A percentile compares a stretch with the other conserved stretches of the same genome.
Evolutionary conservation across 2,329 filamentous ascomycete genomes (phyloP).

Genomic region (Hypoxylon sp.): DNA sequence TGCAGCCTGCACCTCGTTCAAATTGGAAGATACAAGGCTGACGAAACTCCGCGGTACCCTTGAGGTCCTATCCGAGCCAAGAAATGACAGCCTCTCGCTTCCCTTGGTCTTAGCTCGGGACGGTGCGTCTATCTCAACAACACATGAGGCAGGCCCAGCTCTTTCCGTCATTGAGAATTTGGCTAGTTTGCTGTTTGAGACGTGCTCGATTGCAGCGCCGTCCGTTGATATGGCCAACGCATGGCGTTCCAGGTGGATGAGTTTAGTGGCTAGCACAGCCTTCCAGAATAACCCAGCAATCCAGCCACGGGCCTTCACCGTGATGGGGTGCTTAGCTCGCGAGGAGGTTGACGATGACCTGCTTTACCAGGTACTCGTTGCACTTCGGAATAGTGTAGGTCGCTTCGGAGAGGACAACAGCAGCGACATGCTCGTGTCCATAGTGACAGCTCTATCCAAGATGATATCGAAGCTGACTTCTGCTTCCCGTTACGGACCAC

Average conservation of each 20-base stretch:
- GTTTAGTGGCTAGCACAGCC: constrained; percentile 74
- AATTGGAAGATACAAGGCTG: constrained; percentile 66
- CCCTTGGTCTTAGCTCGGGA: constrained; percentile 58
- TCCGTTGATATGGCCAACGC: constrained; percentile 71
- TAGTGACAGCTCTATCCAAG: constrained; percentile 72
- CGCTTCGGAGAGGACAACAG: constrained; percentile 71
- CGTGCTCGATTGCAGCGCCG: constrained; percentile 69
- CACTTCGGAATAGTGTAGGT: constrained; percentile 70
- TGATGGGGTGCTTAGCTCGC: constrained; percentile 75
- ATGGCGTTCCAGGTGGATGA: constrained; percentile 79
- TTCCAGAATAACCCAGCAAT: constrained; percentile 78
- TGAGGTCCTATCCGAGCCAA: constrained; percentile 66
- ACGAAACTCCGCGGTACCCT: constrained; percentile 65
- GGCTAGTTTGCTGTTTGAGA: constrained; percentile 68
- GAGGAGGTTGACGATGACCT: constrained; percentile 77
- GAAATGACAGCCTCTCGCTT: constrained; percentile 65
- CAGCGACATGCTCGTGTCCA: constrained; percentile 73
- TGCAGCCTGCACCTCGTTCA: constrained; percentile 72
- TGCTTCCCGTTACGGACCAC: constrained; percentile 72
- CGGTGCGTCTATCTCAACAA: constrained; percentile 62
- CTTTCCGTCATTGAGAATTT: constrained; percentile 67
- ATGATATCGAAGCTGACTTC: constrained; percentile 75
- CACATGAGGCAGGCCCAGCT: constrained; percentile 61
- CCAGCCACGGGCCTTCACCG: constrained; percentile 73
- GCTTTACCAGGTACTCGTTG: constrained; percentile 75